phyloP scores from a whole-genome alignment of 2,329 filamentous ascomycete species.

The Colletotrichum incanum region DNA sequence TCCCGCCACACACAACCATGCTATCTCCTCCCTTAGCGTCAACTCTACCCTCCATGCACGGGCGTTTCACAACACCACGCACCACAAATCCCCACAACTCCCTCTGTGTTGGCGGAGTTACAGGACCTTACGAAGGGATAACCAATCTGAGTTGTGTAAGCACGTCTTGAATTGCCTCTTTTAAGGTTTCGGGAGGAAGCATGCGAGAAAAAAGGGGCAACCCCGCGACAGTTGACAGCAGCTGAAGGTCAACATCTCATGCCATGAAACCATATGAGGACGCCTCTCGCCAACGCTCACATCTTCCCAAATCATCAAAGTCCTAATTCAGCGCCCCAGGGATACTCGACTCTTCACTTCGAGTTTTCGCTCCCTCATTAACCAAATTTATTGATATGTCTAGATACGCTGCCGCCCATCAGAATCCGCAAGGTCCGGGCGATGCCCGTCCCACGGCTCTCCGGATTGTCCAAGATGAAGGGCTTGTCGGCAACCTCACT shows the following conservation, averaged over 20 bases:
- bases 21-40: neutral
- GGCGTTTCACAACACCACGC: neutral
- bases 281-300: neutral
- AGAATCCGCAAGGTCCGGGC: slow-evolving; percentile 32
- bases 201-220: too few relatives aligned
- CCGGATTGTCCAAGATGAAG: slow-evolving; percentile 40
- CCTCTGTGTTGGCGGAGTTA: too few relatives aligned
- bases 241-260: neutral
- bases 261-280: neutral
- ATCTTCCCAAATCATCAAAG: too few relatives aligned
- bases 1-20: neutral
- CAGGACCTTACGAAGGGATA: too few relatives aligned
- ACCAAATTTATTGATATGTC: slow-evolving; percentile 1
- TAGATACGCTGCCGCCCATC: slow-evolving; percentile 11
- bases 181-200: too few relatives aligned
- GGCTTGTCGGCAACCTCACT: slow-evolving; percentile 38
- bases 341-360: neutral
- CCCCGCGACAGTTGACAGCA: too few relatives aligned
- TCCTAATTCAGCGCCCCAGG: neutral
- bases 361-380: too few relatives aligned
- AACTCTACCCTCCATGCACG: neutral
- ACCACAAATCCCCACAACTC: neutral
- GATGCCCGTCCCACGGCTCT: slow-evolving; percentile 43
- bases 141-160: too few relatives aligned
- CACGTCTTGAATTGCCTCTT: too few relatives aligned